Evolutionary conservation across 768 basidiomycete species (phyloP).

Genomic region (Mycena polygramma): DNA sequence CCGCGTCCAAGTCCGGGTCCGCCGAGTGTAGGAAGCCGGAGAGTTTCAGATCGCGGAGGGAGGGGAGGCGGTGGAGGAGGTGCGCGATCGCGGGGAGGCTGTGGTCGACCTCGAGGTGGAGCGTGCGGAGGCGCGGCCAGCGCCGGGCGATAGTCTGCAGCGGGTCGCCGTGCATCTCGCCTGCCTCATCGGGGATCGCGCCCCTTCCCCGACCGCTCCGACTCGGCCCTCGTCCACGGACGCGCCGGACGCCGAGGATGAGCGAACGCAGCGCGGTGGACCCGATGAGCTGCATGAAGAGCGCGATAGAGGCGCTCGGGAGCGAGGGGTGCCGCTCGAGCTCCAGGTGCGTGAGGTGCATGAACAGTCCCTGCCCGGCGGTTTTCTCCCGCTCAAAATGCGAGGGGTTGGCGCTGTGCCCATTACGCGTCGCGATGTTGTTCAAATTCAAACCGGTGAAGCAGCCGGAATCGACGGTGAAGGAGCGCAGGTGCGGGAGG

Average conservation of each 20-base stretch:
- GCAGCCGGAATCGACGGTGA: constrained; percentile 10
- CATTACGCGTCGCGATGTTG: neutral
- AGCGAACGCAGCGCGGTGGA: neutral
- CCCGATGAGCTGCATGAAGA: constrained; percentile 9
- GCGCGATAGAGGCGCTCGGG: neutral
- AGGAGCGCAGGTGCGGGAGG: constrained; percentile 5
- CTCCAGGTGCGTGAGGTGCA: constrained; percentile 8
- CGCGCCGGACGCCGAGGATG: neutral
- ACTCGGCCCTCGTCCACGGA: neutral
- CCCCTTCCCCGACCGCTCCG: no score
- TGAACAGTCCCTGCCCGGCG: neutral
- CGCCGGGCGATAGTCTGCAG: constrained; percentile 2
- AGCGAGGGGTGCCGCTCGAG: neutral
- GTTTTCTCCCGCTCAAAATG: neutral
- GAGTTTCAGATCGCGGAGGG: neutral
- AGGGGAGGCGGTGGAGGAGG: neutral
- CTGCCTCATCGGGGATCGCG: no score
- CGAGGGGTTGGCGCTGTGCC: neutral
- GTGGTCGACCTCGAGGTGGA: neutral
- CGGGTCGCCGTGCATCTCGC: neutral
- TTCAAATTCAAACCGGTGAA: constrained; percentile 5
- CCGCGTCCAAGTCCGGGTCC: neutral
- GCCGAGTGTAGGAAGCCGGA: neutral
- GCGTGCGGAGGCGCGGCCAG: neutral
- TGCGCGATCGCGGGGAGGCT: neutral